Conservation (phyloP, 352 stramenopile genomes). For the Pythium folliculosum region DNA sequence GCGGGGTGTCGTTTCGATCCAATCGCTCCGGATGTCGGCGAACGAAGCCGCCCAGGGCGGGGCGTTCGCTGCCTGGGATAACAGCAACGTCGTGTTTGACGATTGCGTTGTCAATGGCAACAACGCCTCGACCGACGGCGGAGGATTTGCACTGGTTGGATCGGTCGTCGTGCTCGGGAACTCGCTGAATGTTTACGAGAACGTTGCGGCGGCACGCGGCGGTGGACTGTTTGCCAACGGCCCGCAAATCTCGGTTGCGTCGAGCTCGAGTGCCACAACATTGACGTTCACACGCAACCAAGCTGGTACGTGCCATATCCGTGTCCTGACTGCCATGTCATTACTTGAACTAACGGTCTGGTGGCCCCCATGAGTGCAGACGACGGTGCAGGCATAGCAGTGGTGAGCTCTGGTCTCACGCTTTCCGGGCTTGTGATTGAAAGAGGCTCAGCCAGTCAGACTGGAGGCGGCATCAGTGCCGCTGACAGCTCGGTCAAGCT, state of each 20-base stretch:
- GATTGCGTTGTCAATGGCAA: slow-evolving; percentile 6
- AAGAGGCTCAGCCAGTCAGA: neutral
- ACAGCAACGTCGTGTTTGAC: neutral
- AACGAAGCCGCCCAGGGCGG: slow-evolving; percentile 16
- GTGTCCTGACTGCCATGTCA: too few relatives aligned
- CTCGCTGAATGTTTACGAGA: neutral
- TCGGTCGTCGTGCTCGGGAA: neutral
- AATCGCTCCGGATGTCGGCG: neutral
- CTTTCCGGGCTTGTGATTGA: slow-evolving; percentile 1
- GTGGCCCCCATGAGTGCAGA: slow-evolving; percentile 1
- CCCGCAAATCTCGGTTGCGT: slow-evolving; percentile 18
- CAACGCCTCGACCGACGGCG: slow-evolving; percentile 10
- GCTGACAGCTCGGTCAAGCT: slow-evolving; percentile 3
- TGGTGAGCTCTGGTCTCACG: neutral
- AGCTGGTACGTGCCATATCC: slow-evolving; percentile 19
- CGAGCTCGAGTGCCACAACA: neutral
- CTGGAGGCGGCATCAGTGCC: slow-evolving; percentile 3
- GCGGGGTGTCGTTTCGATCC: neutral
- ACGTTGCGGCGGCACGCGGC: slow-evolving; percentile 18
- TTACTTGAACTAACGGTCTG: neutral
- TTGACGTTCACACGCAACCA: slow-evolving; percentile 3
- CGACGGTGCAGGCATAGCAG: slow-evolving; percentile 9
- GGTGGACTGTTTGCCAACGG: slow-evolving; percentile 34
- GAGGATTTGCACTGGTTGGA: slow-evolving; percentile 11
- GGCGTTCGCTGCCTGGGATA: neutral